These are phyloP conservation scores for Macrocystidia cucumis DNA, from an alignment of 1,284 basidiomycete species.

Conservation along the genomic window DNA sequence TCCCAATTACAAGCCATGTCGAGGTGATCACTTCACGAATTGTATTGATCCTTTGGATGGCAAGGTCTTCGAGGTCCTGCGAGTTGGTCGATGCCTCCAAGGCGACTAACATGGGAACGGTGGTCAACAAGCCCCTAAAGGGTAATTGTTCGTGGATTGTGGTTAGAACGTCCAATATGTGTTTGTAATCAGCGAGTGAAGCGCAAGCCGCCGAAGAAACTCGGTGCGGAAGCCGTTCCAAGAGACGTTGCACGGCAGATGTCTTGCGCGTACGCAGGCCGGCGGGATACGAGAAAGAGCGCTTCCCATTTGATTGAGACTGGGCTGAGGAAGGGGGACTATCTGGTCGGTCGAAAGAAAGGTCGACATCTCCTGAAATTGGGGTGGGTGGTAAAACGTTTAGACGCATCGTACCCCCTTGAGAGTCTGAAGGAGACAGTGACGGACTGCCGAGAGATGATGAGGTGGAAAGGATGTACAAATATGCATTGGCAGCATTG, in stretches of 20 bases:
- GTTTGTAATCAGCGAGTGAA: conserved; percentile 70
- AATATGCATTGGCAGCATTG: conserved; percentile 70
- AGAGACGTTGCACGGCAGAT: conserved; percentile 41
- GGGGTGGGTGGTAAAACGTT: conserved; percentile 27
- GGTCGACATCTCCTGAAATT: conserved; percentile 13
- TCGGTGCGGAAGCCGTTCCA: conserved; percentile 37
- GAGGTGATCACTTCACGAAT: conserved; percentile 61
- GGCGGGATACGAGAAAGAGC: conserved; percentile 34
- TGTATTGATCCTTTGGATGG: conserved; percentile 41
- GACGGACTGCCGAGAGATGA: conserved; percentile 44
- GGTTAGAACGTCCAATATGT: conserved; percentile 65
- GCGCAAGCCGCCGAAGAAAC: conserved; percentile 41
- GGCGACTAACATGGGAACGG: conserved; percentile 81
- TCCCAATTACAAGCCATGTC: conserved; percentile 64
- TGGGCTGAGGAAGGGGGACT: conserved; percentile 10
- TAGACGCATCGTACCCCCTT: conserved; percentile 21
- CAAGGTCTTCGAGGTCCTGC: conserved; percentile 31
- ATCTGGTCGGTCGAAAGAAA: conserved; percentile 11
- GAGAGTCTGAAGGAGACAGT: conserved; percentile 32
- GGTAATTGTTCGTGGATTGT: conserved; percentile 67
- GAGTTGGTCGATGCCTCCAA: conserved; percentile 51
- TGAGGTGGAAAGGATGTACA: conserved; percentile 73
- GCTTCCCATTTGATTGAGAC: conserved; percentile 31
- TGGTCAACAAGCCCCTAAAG: conserved; percentile 64
- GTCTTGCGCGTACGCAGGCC: conserved; percentile 45